Conservation (phyloP, 768 basidiomycete species). For the Hypholoma sublateritium region DNA sequence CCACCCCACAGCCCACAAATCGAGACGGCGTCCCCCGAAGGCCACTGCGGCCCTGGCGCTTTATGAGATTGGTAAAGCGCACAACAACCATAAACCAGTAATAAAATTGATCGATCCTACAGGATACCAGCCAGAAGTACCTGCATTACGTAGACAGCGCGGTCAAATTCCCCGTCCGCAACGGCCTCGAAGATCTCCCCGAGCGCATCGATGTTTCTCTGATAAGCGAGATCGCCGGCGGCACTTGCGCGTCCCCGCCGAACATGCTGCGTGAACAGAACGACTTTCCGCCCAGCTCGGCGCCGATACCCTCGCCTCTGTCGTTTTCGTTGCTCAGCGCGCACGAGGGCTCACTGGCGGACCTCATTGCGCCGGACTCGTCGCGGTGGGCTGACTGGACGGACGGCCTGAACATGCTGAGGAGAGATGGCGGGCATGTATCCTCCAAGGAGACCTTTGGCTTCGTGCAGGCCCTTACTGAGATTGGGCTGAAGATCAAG, state of each 20-base stretch:
- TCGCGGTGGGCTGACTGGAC: slow-evolving; percentile 93
- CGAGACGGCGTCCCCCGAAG: slow-evolving; percentile 52
- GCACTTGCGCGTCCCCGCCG: slow-evolving; percentile 69
- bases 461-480: slow-evolving; percentile 84
- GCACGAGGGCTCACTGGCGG: slow-evolving; percentile 71
- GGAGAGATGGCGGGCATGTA: slow-evolving; percentile 80
- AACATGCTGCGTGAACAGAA: slow-evolving; percentile 61
- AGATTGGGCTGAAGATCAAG: slow-evolving; percentile 91
- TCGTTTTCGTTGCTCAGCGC: slow-evolving; percentile 77
- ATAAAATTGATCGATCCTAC: slow-evolving; percentile 2
- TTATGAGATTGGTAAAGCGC: slow-evolving; percentile 74
- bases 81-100: not conserved
- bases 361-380: slow-evolving; percentile 75
- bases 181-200: slow-evolving; percentile 83
- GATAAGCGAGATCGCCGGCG: slow-evolving; percentile 79
- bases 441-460: slow-evolving; percentile 83
- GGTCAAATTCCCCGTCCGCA: slow-evolving; percentile 75
- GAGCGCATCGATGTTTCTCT: slow-evolving; percentile 80
- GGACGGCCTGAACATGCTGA: slow-evolving; percentile 86
- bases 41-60: slow-evolving; percentile 75
- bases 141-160: slow-evolving; percentile 86
- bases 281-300: slow-evolving; percentile 54
- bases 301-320: slow-evolving; percentile 60
- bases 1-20: slow-evolving; percentile 51
- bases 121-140: slow-evolving; percentile 80